A percentile compares a stretch with the other conserved stretches of the same genome.
These are phyloP conservation scores for Leucocoprinus sp. DNA, from an alignment of 768 basidiomycete species.

Conservation along the genomic window DNA sequence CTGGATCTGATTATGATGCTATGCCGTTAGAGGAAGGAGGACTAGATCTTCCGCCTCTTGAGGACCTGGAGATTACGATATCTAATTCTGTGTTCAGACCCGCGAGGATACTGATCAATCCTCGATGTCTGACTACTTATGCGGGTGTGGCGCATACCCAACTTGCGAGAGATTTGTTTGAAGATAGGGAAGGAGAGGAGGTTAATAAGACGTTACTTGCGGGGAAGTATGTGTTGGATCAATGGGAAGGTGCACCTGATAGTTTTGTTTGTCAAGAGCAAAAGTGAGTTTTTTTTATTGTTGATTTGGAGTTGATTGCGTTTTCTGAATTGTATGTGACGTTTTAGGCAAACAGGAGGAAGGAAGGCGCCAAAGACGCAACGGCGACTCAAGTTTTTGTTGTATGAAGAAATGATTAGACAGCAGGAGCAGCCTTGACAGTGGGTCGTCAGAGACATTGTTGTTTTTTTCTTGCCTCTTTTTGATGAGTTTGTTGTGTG, in stretches of 20 bases:
- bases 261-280: constrained; percentile 98
- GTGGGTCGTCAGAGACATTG: too few species aligned
- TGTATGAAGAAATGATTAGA: constrained; percentile 57
- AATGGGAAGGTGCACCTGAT: constrained; percentile 96
- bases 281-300: constrained; percentile 35
- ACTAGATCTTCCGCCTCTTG: constrained; percentile 31
- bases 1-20: constrained; percentile 82
- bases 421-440: constrained; percentile 7
- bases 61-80: constrained; percentile 43
- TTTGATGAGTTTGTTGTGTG: too few species aligned
- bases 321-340: constrained; percentile 7
- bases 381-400: constrained; percentile 73
- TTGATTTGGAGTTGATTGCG: constrained; percentile 3
- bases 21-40: constrained; percentile 61
- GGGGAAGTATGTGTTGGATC: constrained; percentile 79
- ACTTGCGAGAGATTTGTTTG: constrained; percentile 91
- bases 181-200: constrained; percentile 63
- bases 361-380: constrained; percentile 85
- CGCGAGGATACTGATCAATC: constrained; percentile 91
- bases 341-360: constrained; percentile 88
- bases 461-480: too few species aligned
- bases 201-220: constrained; percentile 40
- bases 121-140: constrained; percentile 95
- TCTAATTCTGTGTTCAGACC: constrained; percentile 86
- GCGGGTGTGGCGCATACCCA: constrained; percentile 96